These are phyloP conservation scores for Carex arenaria DNA, from an alignment of 202 grass and related monocot genomes.

Conservation along the genomic window DNA sequence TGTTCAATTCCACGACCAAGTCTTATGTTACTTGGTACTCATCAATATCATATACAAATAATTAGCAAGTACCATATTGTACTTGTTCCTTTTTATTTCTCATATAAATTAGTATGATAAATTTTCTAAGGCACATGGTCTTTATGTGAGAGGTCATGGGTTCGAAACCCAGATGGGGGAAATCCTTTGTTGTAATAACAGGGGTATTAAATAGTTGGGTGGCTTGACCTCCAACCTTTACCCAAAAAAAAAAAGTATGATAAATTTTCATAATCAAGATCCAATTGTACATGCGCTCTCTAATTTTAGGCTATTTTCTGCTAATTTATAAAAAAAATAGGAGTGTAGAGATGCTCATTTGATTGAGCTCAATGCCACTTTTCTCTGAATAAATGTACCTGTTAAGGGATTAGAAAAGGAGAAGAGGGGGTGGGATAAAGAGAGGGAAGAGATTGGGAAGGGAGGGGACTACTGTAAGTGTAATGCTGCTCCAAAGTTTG, in stretches of 20 bases:
- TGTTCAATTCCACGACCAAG: neutral
- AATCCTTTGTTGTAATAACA: too few relatives aligned
- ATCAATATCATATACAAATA: neutral
- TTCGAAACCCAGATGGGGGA: too few relatives aligned
- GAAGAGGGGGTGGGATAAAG: neutral
- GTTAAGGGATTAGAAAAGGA: neutral
- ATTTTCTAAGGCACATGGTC: too few relatives aligned
- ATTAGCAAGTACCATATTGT: neutral
- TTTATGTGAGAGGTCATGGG: too few relatives aligned
- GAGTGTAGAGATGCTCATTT: too few relatives aligned
- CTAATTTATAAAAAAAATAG: too few relatives aligned
- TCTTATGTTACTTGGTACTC: neutral
- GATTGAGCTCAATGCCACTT: neutral
- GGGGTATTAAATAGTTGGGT: too few relatives aligned
- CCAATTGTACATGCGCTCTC: too few relatives aligned
- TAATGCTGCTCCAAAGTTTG: neutral
- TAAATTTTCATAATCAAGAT: too few relatives aligned
- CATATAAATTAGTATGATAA: neutral
- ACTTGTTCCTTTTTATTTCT: neutral
- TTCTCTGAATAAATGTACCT: neutral
- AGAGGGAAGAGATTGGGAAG: neutral
- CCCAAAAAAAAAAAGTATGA: neutral
- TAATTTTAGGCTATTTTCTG: too few relatives aligned
- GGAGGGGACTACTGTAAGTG: neutral
- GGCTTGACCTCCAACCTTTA: too few relatives aligned